Percentiles rank a stretch among this genome's conserved stretches.
These are phyloP conservation scores for Eimeria maxima DNA, from an alignment of 169 alveolate species.

Conservation along the genomic window DNA sequence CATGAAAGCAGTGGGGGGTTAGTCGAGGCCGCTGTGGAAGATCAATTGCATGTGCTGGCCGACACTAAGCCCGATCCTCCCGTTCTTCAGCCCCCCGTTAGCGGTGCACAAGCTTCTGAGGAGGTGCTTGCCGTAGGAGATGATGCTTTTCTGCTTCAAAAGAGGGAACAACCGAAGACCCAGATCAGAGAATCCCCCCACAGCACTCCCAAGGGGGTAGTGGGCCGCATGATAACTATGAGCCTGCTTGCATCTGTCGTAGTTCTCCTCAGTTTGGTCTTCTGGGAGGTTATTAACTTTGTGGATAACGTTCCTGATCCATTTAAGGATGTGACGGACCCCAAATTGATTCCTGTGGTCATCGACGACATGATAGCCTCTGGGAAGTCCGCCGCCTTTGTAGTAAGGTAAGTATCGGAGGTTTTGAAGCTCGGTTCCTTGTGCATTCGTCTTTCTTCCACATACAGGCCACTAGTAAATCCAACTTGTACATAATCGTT, in stretches of 20 bases:
- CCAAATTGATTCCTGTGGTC: not conserved
- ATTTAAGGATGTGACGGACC: not conserved
- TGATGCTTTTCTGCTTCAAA: not conserved
- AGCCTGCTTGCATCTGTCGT: constrained; percentile 13
- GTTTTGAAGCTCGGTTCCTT: not conserved
- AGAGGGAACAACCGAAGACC: not conserved
- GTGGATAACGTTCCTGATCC: constrained; percentile 42
- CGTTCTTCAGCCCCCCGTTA: not conserved
- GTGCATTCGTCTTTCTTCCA: not conserved
- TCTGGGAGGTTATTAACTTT: constrained; percentile 36
- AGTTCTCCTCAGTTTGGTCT: not conserved
- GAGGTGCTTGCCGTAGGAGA: not conserved
- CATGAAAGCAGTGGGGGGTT: not conserved
- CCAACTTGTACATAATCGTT: not conserved
- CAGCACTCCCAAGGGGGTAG: not conserved
- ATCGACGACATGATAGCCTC: constrained; percentile 9
- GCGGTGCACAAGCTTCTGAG: not conserved
- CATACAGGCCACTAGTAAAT: not conserved
- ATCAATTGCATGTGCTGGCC: not conserved
- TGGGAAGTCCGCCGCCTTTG: constrained; percentile 61
- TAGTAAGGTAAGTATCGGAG: not conserved
- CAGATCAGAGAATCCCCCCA: not conserved
- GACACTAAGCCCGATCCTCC: not conserved
- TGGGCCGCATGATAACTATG: not conserved
- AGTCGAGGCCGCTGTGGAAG: not conserved